phyloP scores from a whole-genome alignment of 2,329 filamentous ascomycete species.

The Saccharata proteae region DNA sequence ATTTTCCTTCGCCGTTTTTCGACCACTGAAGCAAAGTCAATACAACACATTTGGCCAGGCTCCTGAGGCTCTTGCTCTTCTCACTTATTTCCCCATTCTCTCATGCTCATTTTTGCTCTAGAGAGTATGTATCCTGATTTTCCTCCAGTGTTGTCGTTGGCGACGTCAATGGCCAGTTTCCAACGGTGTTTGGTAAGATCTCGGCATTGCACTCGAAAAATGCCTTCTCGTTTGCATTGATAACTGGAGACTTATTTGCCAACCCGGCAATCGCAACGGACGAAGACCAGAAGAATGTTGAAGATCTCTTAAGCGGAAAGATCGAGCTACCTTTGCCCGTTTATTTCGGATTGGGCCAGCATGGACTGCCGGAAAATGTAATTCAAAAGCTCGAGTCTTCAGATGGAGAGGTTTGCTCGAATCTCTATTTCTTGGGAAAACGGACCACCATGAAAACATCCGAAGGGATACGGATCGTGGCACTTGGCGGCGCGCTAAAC shows the following conservation, averaged over 20 bases:
- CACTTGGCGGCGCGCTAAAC: constrained; percentile 65
- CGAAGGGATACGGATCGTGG: constrained; percentile 78
- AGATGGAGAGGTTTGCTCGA: constrained; percentile 65
- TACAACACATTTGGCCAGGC: too few species aligned
- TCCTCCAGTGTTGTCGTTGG: constrained; percentile 62
- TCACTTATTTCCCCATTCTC: too few species aligned
- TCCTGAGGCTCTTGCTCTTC: too few species aligned
- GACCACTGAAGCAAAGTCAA: too few species aligned
- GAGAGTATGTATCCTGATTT: too few species aligned
- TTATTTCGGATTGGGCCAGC: constrained; percentile 76
- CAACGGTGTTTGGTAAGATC: constrained; percentile 67
- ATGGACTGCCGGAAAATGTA: constrained; percentile 57
- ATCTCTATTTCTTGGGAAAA: constrained; percentile 81
- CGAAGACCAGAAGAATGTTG: constrained; percentile 41
- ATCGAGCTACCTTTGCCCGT: constrained; percentile 68
- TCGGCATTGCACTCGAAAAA: constrained; percentile 75
- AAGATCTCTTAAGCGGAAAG: constrained; percentile 56
- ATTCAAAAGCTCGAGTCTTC: constrained; percentile 61
- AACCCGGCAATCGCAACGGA: constrained; percentile 30
- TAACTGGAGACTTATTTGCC: constrained; percentile 73
- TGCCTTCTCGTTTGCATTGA: constrained; percentile 71
- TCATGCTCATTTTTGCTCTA: too few species aligned
- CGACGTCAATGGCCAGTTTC: constrained; percentile 66
- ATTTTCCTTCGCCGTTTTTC: too few species aligned
- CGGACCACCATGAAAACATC: constrained; percentile 79